A percentile compares a stretch with the other conserved stretches of the same genome.
phyloP scores from a whole-genome alignment of 2,329 filamentous ascomycete genomes.

The Metarhizium sp. region DNA sequence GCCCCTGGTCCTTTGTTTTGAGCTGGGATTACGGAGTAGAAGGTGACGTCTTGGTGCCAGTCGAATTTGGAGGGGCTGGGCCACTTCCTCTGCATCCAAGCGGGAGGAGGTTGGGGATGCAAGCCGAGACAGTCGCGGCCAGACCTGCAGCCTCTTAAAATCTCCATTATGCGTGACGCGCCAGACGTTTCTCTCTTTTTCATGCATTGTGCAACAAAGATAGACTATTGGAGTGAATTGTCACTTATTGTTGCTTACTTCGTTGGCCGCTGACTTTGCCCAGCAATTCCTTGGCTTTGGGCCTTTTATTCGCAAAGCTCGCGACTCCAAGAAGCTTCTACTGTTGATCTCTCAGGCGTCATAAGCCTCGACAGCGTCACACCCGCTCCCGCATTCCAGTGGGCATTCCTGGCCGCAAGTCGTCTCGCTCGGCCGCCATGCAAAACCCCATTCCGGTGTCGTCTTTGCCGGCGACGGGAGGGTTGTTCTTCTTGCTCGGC shows the following conservation, averaged over 20 bases:
- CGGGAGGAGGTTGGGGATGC: constrained; percentile 26
- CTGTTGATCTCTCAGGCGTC: no score
- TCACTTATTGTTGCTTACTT: neutral
- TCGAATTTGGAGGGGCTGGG: constrained; percentile 19
- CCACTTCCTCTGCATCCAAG: constrained; percentile 13
- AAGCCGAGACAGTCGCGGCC: neutral
- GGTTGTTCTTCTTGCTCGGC: constrained; percentile 28
- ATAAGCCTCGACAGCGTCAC: neutral
- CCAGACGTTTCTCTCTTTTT: neutral
- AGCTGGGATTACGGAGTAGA: neutral
- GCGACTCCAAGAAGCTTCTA: neutral
- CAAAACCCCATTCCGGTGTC: constrained; percentile 1
- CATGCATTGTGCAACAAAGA: neutral
- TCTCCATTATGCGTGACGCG: constrained; percentile 1
- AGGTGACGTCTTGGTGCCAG: constrained; percentile 2
- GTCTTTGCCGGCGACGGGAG: constrained; percentile 5
- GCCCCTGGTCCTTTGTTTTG: neutral
- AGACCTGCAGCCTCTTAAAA: constrained; percentile 5
- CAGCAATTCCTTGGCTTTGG: neutral
- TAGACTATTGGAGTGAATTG: no score
- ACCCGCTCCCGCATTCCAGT: constrained; percentile 6
- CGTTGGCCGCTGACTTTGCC: neutral
- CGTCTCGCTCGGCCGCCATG: neutral
- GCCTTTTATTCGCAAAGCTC: neutral
- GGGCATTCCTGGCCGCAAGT: neutral